Conservation (phyloP, 805 yeast species). For the Osmozyma mogii region DNA sequence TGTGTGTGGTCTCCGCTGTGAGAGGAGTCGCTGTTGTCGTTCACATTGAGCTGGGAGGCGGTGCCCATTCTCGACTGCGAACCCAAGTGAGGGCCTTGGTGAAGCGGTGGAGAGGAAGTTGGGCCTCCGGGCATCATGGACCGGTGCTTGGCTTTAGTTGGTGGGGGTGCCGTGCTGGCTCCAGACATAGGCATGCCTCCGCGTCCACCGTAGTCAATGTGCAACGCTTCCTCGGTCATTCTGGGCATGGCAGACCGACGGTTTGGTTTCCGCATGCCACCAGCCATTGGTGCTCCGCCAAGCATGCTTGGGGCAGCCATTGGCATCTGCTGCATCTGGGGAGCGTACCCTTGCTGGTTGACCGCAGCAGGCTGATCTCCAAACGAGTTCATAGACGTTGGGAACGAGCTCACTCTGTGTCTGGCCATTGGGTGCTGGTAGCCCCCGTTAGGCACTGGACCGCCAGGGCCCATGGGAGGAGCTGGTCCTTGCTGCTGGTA, state of each 20-base stretch:
- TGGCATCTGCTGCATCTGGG: conserved; percentile 6
- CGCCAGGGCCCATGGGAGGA: conserved; percentile 5
- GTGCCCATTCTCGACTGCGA: too few species aligned
- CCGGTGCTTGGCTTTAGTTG: conserved; percentile 8
- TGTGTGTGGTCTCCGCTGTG: conserved; percentile 14
- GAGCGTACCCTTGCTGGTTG: conserved; percentile 4
- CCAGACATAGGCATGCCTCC: conserved; percentile 39
- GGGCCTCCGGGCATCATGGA: conserved; percentile 2
- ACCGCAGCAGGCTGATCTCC: neutral
- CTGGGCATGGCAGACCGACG: conserved; percentile 31
- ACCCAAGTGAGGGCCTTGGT: too few species aligned
- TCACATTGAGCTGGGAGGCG: conserved; percentile 7
- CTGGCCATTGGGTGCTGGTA: neutral
- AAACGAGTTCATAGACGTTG: conserved; percentile 7
- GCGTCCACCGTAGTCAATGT: conserved; percentile 37
- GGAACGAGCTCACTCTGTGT: conserved; percentile 10
- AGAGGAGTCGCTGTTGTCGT: conserved; percentile 8
- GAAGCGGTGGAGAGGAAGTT: conserved; percentile 1
- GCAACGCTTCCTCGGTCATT: conserved; percentile 25
- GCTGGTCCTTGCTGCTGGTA: conserved; percentile 17
- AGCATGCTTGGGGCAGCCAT: conserved; percentile 18
- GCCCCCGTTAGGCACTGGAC: conserved; percentile 3
- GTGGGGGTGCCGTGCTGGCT: conserved; percentile 4
- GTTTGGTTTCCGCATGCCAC: conserved; percentile 12
- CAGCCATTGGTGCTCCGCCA: neutral